These are phyloP conservation scores for Plasmopara viticola DNA, from an alignment of 352 stramenopile species.

Conservation along the genomic window DNA sequence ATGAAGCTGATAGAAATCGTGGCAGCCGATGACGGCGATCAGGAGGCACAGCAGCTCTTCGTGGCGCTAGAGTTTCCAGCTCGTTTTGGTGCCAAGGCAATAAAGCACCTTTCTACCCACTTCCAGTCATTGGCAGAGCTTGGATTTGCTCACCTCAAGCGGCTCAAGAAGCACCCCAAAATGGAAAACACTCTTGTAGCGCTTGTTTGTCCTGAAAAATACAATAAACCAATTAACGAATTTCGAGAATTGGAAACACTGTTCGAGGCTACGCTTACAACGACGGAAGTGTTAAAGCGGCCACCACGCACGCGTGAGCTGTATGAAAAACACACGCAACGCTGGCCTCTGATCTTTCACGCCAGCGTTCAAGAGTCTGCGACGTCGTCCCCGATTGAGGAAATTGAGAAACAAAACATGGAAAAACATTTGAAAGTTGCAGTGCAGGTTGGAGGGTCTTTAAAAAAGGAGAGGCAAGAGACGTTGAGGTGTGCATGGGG, in stretches of 20 bases:
- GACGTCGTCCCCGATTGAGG: slow-evolving; percentile 32
- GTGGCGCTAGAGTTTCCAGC: slow-evolving; percentile 64
- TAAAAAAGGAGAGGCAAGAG: slow-evolving; percentile 12
- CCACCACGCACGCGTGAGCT: slow-evolving; percentile 49
- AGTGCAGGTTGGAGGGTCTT: slow-evolving; percentile 14
- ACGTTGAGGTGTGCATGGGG: slow-evolving; percentile 33
- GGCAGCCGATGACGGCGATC: slow-evolving; percentile 15
- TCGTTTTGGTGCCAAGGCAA: slow-evolving; percentile 50
- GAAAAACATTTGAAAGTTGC: slow-evolving; percentile 26
- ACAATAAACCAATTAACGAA: slow-evolving; percentile 9
- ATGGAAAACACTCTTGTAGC: slow-evolving; percentile 38
- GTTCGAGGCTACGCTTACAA: slow-evolving; percentile 44
- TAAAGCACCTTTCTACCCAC: slow-evolving; percentile 44
- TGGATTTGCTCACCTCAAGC: slow-evolving; percentile 76
- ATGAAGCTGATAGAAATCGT: slow-evolving; percentile 43
- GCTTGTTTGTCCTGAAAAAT: slow-evolving; percentile 36
- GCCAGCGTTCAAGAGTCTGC: slow-evolving; percentile 48
- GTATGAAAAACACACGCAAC: slow-evolving; percentile 52
- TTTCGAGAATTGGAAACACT: slow-evolving; percentile 24
- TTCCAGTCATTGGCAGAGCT: slow-evolving; percentile 55
- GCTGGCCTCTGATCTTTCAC: slow-evolving; percentile 78
- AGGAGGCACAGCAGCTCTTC: slow-evolving; percentile 60
- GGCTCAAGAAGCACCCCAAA: slow-evolving; percentile 65
- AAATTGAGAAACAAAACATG: slow-evolving; percentile 27
- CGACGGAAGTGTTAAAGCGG: slow-evolving; percentile 45